Conservation (phyloP, 345 rosid genomes). For the Mangifera indica region DNA sequence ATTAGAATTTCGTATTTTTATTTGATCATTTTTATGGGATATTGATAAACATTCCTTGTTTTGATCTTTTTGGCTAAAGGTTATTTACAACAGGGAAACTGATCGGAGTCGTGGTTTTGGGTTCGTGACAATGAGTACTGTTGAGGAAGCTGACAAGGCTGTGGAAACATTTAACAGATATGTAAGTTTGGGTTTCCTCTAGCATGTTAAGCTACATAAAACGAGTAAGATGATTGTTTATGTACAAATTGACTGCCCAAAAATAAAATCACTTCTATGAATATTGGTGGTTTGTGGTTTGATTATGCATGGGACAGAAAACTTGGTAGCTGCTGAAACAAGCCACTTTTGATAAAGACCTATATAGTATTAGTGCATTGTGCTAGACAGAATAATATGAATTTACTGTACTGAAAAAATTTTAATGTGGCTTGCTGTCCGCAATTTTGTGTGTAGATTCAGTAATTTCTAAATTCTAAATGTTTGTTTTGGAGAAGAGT, state of each 20-base stretch:
- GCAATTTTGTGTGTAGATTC: background rate
- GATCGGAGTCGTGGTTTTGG: constrained; percentile 94
- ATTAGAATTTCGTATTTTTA: background rate
- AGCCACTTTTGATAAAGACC: no score
- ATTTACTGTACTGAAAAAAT: no score
- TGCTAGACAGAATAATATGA: no score
- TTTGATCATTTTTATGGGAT: background rate
- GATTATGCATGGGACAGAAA: no score
- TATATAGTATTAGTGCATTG: no score
- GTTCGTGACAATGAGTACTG: constrained; percentile 84
- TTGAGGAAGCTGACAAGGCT: constrained; percentile 86
- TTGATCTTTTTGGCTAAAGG: constrained; percentile 42
- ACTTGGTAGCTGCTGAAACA: no score
- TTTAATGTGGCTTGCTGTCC: background rate
- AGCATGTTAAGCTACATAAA: no score
- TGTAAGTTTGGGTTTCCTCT: constrained; percentile 45
- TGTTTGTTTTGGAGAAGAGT: background rate
- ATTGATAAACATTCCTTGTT: background rate
- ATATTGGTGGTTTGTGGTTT: no score
- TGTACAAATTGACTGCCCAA: no score
- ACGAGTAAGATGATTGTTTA: no score
- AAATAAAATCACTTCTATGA: no score
- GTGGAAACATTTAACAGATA: constrained; percentile 61
- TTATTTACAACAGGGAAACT: constrained; percentile 76
- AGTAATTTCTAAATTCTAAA: background rate